Percentiles rank a stretch among this genome's conserved stretches.
Evolutionary conservation across 208 protist genomes (phyloP).

Genomic region (Trypanosoma lewisi): DNA sequence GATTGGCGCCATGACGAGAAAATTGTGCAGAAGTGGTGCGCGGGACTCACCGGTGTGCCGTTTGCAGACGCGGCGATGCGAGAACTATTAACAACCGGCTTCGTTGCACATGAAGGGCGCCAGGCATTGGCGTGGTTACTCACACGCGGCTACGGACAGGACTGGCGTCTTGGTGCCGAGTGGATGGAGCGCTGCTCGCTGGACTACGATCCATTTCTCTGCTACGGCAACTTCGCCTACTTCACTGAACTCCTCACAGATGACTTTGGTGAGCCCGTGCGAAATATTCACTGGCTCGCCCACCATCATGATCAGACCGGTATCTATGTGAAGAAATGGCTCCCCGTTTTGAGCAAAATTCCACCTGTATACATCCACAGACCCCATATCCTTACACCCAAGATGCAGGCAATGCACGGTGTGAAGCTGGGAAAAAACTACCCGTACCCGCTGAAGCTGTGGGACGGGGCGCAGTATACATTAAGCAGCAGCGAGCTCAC

Average conservation of each 20-base stretch:
- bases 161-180: slow-evolving; percentile 88
- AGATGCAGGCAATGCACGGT: slow-evolving; percentile 88
- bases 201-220: slow-evolving; percentile 89
- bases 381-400: slow-evolving; percentile 77
- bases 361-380: slow-evolving; percentile 89
- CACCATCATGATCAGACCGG: slow-evolving; percentile 88
- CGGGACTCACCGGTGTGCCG: slow-evolving; percentile 81
- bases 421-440: slow-evolving; percentile 82
- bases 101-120: slow-evolving; percentile 70
- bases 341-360: slow-evolving; percentile 82
- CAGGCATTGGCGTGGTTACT: slow-evolving; percentile 85
- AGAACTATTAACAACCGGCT: slow-evolving; percentile 78
- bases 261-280: slow-evolving; percentile 83
- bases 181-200: slow-evolving; percentile 89
- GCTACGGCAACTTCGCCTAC: slow-evolving; percentile 86
- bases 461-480: slow-evolving; percentile 72
- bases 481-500: slow-evolving; percentile 45
- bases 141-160: slow-evolving; percentile 78
- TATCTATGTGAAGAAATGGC: slow-evolving; percentile 90
- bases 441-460: slow-evolving; percentile 89
- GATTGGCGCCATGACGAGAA: slow-evolving; percentile 78
- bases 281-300: slow-evolving; percentile 73
- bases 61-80: slow-evolving; percentile 89
- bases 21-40: slow-evolving; percentile 83
- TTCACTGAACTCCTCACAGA: slow-evolving; percentile 69